Evolutionary conservation across 805 yeast genomes (phyloP), one percentile per base, ranked within the genome.

Genomic region (Candida sithepensis): DNA sequence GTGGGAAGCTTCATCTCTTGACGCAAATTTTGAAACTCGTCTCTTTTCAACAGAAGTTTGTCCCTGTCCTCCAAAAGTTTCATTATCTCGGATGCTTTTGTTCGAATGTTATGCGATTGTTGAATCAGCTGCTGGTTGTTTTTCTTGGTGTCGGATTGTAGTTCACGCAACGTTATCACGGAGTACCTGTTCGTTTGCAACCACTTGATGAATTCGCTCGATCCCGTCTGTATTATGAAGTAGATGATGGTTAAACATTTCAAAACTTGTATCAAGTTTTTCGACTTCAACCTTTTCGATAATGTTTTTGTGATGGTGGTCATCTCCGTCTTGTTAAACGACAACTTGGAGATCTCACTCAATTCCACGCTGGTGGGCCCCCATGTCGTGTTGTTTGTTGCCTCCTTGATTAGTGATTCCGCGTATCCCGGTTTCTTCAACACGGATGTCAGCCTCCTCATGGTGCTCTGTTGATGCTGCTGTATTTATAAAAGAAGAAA

Each of bases 311-410:
- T 63, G 6, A 81, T 73, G 26, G 66, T 68, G 14, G 62, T 59
- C 24, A 77, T 54, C 10, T 73, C 68, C 50, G 65, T 67, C 14
- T 68, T 51, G 42, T 70, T 62, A 46, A 67, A 70, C 0, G 85
- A 72, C 20, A 78, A 59, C 2, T 68, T 63, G 0, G 84, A 71
- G 2, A 82, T 63, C 43, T 79, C 80, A 48, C 74, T 74, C 58
- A 82, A 65, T 49, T 81, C 76, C 5, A 74, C 66, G n/a, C 80
- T 77, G 7, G 78, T 76, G 0, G 84, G 84, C 1, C 63, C 85
- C 55, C 72, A 66, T 1, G 48, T 26, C 8, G 73, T 68, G 48
- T 79, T 83, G 48, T 70, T 71, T 21, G 84, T 80, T 8, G 83
- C 80, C 19, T 68, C 64, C 49, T 63, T 69, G 14, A 72, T 68